Evolutionary conservation across 140 eudicot species (phyloP).

Genomic region (Stevia rebaudiana): DNA sequence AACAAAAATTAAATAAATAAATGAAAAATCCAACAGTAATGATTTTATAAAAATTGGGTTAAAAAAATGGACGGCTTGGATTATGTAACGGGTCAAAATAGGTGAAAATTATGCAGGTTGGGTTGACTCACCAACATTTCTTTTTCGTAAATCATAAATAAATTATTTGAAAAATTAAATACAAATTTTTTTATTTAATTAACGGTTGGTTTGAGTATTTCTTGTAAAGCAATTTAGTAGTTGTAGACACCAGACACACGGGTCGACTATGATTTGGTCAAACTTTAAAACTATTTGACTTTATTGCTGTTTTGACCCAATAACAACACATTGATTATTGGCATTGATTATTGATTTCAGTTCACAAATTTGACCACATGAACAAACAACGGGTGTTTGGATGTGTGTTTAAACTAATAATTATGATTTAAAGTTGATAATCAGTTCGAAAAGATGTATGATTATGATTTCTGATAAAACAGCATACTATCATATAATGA

Average conservation of each 20-base stretch:
- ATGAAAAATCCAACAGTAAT: neutral
- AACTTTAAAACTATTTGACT: neutral
- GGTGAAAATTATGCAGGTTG: neutral
- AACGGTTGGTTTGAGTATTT: neutral
- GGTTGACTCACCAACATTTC: neutral
- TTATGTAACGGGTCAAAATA: neutral
- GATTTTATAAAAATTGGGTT: neutral
- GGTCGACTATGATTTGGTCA: neutral
- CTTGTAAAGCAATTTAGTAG: neutral
- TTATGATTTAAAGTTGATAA: neutral
- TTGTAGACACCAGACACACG: neutral
- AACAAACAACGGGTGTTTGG: neutral
- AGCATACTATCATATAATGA: neutral
- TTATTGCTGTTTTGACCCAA: neutral
- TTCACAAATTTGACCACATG: no score
- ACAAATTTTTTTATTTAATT: neutral
- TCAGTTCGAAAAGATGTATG: neutral
- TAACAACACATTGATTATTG: neutral
- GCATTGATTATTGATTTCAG: neutral
- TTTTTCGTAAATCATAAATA: neutral
- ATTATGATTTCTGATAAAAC: neutral
- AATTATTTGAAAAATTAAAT: neutral
- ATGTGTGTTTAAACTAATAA: neutral
- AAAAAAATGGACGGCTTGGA: neutral
- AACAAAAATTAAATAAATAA: slow-evolving; percentile 7